phyloP scores from a whole-genome alignment of 129 eudicot species.

The Centaurea solstitialis region DNA sequence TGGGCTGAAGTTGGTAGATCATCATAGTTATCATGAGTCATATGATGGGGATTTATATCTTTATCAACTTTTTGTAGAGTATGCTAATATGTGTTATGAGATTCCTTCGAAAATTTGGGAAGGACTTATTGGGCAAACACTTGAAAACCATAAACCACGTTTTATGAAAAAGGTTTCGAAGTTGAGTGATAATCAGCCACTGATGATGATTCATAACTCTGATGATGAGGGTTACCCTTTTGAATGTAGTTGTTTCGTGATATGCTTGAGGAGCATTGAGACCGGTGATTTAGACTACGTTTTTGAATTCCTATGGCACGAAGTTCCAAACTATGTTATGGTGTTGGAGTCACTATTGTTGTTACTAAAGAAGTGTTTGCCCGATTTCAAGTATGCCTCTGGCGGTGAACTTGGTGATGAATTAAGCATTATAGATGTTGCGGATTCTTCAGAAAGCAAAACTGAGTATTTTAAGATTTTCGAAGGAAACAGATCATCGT shows the following conservation, averaged over 20 bases:
- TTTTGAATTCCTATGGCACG: not conserved
- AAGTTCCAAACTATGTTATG: not conserved
- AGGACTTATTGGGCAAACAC: not conserved
- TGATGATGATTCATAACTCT: not conserved
- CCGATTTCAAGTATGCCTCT: not conserved
- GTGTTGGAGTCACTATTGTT: not conserved
- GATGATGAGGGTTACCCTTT: not conserved
- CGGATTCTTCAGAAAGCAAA: not conserved
- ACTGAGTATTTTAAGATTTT: not conserved
- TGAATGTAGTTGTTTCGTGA: not conserved
- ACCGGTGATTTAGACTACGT: not conserved
- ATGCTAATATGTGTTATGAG: not conserved
- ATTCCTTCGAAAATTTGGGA: not conserved
- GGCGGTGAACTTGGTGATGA: not conserved
- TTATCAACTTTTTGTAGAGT: not conserved
- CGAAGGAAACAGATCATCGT: slow-evolving; percentile 5
- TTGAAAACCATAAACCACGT: not conserved
- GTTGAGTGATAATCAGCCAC: not conserved
- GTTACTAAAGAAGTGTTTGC: not conserved
- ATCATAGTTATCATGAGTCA: no score
- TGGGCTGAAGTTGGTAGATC: not conserved
- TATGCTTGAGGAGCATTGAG: not conserved
- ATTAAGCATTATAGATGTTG: not conserved
- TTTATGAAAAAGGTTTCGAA: not conserved
- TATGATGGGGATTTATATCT: not conserved